These are phyloP conservation scores for Trypanosoma congolense DNA, from an alignment of 208 protist genomes.

Conservation along the genomic window DNA sequence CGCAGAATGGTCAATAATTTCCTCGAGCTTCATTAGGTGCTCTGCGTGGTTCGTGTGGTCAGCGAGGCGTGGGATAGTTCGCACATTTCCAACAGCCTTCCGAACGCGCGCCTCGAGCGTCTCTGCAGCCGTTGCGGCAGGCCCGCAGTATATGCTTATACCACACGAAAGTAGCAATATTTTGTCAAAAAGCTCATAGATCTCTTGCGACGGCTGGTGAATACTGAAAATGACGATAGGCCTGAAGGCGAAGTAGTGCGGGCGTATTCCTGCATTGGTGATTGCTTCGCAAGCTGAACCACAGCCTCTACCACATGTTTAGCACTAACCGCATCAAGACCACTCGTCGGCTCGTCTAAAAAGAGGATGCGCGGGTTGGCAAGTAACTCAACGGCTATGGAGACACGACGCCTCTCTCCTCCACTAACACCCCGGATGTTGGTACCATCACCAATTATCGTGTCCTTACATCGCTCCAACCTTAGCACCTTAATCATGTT, in stretches of 20 bases:
- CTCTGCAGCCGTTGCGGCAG: conserved; percentile 46
- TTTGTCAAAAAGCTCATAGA: conserved; percentile 87
- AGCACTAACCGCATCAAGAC: conserved; percentile 81
- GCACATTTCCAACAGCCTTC: conserved; percentile 36
- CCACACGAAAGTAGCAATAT: conserved; percentile 80
- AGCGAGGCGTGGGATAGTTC: conserved; percentile 29
- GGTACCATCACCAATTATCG: conserved; percentile 67
- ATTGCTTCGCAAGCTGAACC: conserved; percentile 76
- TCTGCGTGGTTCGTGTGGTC: conserved; percentile 74
- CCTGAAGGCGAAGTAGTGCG: conserved; percentile 81
- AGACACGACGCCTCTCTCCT: conserved; percentile 88
- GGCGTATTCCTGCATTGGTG: conserved; percentile 75
- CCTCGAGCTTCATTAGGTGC: conserved; percentile 86
- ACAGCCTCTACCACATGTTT: conserved; percentile 78
- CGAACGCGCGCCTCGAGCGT: conserved; percentile 53
- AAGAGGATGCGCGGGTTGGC: conserved; percentile 89
- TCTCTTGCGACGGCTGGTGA: conserved; percentile 88
- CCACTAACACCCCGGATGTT: conserved; percentile 80
- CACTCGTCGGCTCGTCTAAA: conserved; percentile 89
- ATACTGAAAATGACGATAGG: conserved; percentile 91
- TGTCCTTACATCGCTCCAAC: conserved; percentile 75
- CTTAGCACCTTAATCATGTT: conserved; percentile 60
- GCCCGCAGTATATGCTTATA: conserved; percentile 82
- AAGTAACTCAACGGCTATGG: conserved; percentile 89
- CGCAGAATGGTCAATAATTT: conserved; percentile 63